Conservation (phyloP, 116 monocot species). For the Papilionanthe hybrid region DNA sequence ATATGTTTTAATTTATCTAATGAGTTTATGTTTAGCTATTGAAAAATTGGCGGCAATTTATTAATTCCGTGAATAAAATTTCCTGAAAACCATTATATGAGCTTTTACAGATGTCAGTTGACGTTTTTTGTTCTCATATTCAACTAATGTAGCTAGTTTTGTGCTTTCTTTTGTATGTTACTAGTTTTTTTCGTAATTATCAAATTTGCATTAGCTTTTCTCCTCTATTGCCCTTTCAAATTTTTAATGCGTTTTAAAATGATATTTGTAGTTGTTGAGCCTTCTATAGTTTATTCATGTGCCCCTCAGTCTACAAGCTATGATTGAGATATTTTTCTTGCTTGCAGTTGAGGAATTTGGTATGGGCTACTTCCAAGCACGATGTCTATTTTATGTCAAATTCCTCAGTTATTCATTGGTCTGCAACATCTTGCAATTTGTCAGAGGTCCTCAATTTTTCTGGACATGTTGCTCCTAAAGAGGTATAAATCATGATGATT, state of each 20-base stretch:
- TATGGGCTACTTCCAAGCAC: constrained; percentile 58
- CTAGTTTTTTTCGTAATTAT: too few species aligned
- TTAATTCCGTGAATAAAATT: too few species aligned
- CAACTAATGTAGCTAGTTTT: too few species aligned
- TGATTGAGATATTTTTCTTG: neutral
- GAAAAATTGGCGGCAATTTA: too few species aligned
- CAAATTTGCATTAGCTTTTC: too few species aligned
- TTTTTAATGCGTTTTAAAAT: constrained; percentile 1
- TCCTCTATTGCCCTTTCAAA: neutral
- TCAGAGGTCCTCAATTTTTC: constrained; percentile 41
- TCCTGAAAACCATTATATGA: too few species aligned
- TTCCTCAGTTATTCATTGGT: constrained; percentile 38
- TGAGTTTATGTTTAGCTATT: too few species aligned
- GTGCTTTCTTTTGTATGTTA: too few species aligned
- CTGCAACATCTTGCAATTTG: constrained; percentile 28
- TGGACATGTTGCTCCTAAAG: constrained; percentile 31
- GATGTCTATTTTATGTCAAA: constrained; percentile 51
- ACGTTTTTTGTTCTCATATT: too few species aligned
- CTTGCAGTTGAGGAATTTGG: constrained; percentile 44
- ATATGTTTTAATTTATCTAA: too few species aligned
- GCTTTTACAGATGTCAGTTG: too few species aligned
- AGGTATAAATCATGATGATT: constrained; percentile 18
- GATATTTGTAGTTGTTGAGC: neutral
- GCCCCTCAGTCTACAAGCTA: neutral
- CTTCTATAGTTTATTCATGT: neutral